phyloP scores from a whole-genome alignment of 768 basidiomycete species.

The Boletus edulis region DNA sequence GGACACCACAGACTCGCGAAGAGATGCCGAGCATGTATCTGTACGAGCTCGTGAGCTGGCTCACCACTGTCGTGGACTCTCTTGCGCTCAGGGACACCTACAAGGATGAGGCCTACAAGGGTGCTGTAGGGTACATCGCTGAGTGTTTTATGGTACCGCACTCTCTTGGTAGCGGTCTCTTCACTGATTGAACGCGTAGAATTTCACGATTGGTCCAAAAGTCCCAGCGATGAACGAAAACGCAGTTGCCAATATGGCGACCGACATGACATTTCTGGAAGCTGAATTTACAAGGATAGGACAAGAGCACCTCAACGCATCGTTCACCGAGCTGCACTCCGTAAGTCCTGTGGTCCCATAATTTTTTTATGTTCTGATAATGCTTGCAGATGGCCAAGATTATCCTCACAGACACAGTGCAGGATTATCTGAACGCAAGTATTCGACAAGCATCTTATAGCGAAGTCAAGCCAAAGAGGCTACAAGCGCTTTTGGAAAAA shows the following conservation, averaged over 20 bases:
- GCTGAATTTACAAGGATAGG: slow-evolving; percentile 79
- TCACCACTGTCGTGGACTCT: slow-evolving; percentile 93
- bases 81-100: slow-evolving; percentile 78
- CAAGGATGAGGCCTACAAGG: slow-evolving; percentile 88
- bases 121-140: slow-evolving; percentile 85
- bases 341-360: slow-evolving; percentile 42
- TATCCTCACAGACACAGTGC: slow-evolving; percentile 67
- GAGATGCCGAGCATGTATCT: slow-evolving; percentile 89
- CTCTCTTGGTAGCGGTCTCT: neutral
- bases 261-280: slow-evolving; percentile 87
- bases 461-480: slow-evolving; percentile 64
- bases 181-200: slow-evolving; percentile 40
- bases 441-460: slow-evolving; percentile 66
- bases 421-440: slow-evolving; percentile 74
- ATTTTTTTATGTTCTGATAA: slow-evolving; percentile 2
- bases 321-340: slow-evolving; percentile 76
- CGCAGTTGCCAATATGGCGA: slow-evolving; percentile 79
- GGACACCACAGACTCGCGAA: slow-evolving; percentile 74
- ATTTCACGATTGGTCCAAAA: slow-evolving; percentile 74
- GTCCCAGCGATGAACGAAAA: slow-evolving; percentile 84
- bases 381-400: slow-evolving; percentile 63
- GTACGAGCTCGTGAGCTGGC: slow-evolving; percentile 93
- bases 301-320: slow-evolving; percentile 62
- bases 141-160: slow-evolving; percentile 84
- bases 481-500: slow-evolving; percentile 78